Conservation (phyloP, 2,329 filamentous ascomycete genomes). For the Aspergillus sp. region DNA sequence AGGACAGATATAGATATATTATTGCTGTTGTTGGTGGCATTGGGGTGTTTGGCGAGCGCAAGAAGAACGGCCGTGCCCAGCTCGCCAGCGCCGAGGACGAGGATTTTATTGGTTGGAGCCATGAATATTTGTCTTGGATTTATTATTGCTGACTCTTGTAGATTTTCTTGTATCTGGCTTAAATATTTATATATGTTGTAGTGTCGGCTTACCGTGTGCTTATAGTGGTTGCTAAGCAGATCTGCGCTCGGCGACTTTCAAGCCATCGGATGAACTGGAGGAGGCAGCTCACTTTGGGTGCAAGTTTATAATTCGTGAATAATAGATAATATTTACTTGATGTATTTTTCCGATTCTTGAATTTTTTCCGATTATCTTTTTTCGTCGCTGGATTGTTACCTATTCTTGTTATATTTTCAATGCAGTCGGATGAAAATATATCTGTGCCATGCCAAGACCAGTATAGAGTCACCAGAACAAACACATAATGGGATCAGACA, state of each 20-base stretch:
- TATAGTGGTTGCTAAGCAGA: not conserved
- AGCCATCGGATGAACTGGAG: no score
- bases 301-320: no score
- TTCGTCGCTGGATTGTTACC: no score
- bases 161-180: no score
- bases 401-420: accelerated
- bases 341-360: accelerated
- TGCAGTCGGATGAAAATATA: no score
- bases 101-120: conserved; percentile 38
- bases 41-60: conserved; percentile 51
- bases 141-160: not conserved
- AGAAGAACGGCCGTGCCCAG: conserved; percentile 59
- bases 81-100: conserved; percentile 67
- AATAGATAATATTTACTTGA: accelerated
- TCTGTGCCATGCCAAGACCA: no score
- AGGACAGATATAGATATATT: conserved; percentile 48
- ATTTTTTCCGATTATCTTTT: no score
- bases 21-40: conserved; percentile 23
- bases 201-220: not conserved
- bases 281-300: accelerated
- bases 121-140: not conserved
- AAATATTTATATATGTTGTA: no score
- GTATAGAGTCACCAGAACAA: no score
- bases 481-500: no score
- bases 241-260: not conserved